Evolutionary conservation across 352 stramenopile species (phyloP).

Genomic region (Pseudoperonospora humuli): DNA sequence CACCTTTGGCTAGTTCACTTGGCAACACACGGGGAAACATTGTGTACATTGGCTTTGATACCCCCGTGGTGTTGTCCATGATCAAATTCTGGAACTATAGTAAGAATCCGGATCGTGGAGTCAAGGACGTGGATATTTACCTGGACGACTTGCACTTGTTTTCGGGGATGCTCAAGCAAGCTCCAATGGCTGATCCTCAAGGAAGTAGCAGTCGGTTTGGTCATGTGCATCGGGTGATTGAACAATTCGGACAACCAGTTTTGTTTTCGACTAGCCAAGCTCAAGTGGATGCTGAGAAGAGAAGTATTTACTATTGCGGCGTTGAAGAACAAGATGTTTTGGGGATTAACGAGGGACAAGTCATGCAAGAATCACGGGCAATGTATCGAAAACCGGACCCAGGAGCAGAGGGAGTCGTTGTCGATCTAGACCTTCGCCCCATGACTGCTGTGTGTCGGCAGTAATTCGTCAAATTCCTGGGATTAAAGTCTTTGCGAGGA

Average conservation of each 20-base stretch:
- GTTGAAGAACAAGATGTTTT: slow-evolving; percentile 81
- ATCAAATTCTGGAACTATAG: slow-evolving; percentile 89
- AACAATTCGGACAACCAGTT: slow-evolving; percentile 77
- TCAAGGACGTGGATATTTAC: slow-evolving; percentile 79
- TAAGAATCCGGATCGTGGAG: slow-evolving; percentile 76
- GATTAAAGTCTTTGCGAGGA: too few relatives aligned
- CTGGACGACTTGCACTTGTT: slow-evolving; percentile 82
- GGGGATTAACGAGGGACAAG: slow-evolving; percentile 85
- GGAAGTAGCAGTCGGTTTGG: slow-evolving; percentile 16
- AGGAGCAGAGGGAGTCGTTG: slow-evolving; percentile 60
- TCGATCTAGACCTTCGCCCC: slow-evolving; percentile 55
- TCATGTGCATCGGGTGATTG: slow-evolving; percentile 34
- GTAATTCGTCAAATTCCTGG: too few relatives aligned
- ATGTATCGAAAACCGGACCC: slow-evolving; percentile 60
- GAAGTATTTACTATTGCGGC: slow-evolving; percentile 61
- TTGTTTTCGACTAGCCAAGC: slow-evolving; percentile 67
- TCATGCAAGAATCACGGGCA: too few relatives aligned
- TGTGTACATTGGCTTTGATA: slow-evolving; percentile 68
- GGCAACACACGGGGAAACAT: slow-evolving; percentile 48
- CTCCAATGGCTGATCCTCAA: slow-evolving; percentile 20
- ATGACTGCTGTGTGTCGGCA: slow-evolving; percentile 60
- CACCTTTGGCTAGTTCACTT: slow-evolving; percentile 63
- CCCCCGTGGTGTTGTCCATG: slow-evolving; percentile 60
- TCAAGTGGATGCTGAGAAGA: slow-evolving; percentile 61
- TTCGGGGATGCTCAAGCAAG: slow-evolving; percentile 51